phyloP scores from a whole-genome alignment of 169 alveolate species.

The Plasmodium relictum region DNA sequence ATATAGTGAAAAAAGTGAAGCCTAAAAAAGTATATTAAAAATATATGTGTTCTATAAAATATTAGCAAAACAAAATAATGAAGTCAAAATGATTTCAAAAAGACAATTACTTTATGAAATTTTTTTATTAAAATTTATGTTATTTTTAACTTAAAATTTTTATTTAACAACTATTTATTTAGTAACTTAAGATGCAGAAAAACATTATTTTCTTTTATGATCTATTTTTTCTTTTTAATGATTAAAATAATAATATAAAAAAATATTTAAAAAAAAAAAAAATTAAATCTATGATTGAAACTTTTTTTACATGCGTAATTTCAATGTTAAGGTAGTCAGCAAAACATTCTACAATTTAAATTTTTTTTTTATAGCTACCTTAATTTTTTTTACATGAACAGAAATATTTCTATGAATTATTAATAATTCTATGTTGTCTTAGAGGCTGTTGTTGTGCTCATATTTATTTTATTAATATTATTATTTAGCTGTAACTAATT shows the following conservation, averaged over 20 bases:
- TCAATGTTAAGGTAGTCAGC: constrained; percentile 12
- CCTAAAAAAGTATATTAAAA: constrained; percentile 6
- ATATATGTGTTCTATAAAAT: constrained; percentile 16
- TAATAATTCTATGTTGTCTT: constrained; percentile 15
- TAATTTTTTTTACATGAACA: constrained; percentile 22
- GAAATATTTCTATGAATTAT: constrained; percentile 11
- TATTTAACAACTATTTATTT: constrained; percentile 13
- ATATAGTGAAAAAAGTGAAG: neutral
- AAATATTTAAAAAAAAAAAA: constrained; percentile 6
- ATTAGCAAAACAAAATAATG: constrained; percentile 3
- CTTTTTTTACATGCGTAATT: constrained; percentile 28
- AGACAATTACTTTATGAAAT: constrained; percentile 17
- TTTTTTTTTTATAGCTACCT: constrained; percentile 37
- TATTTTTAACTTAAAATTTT: constrained; percentile 23
- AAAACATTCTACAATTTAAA: constrained; percentile 12
- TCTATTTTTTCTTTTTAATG: constrained; percentile 15
- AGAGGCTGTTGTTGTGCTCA: no score
- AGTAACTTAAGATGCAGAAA: constrained; percentile 13
- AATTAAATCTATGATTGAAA: constrained; percentile 13
- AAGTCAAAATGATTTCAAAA: constrained; percentile 8
- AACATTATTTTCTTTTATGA: constrained; percentile 4
- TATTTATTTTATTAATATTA: no score
- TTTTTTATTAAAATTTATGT: constrained; percentile 8
- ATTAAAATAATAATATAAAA: constrained; percentile 17
- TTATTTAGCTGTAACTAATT: no score